Evolutionary conservation across 495 filamentous ascomycete genomes (phyloP).

Genomic region (Amphirosellinia nigrospora): DNA sequence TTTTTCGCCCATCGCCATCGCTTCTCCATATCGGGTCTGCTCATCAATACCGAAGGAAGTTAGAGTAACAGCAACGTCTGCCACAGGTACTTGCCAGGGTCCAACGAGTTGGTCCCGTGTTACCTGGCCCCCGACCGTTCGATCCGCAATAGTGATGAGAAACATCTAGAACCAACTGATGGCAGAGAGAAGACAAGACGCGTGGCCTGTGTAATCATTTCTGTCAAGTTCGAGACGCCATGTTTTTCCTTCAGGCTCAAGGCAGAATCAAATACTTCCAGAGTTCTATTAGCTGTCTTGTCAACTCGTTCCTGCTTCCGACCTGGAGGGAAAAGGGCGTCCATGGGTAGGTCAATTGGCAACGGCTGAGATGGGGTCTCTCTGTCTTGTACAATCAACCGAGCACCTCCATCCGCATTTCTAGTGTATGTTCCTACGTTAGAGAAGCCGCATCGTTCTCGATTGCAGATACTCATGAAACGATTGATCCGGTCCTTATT

Average conservation of each 20-base stretch:
- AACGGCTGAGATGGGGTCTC: conserved; percentile 71
- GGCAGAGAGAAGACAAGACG: conserved; percentile 83
- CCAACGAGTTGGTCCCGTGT: conserved; percentile 95
- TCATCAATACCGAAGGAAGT: conserved; percentile 72
- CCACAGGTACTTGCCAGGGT: conserved; percentile 93
- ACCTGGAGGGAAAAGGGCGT: conserved; percentile 88
- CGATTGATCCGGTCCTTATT: conserved; percentile 77
- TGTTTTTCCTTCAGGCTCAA: conserved; percentile 52
- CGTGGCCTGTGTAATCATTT: conserved; percentile 75
- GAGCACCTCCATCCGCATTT: conserved; percentile 65
- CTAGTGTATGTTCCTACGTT: conserved; percentile 81
- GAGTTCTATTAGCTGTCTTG: conserved; percentile 68
- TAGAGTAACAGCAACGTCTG: conserved; percentile 90
- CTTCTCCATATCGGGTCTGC: conserved; percentile 79
- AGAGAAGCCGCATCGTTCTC: conserved; percentile 93
- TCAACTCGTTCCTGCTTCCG: conserved; percentile 84
- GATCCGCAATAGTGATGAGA: conserved; percentile 94
- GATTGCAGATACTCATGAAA: conserved; percentile 79
- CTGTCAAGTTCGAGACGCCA: conserved; percentile 58
- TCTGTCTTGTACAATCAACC: conserved; percentile 79
- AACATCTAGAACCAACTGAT: conserved; percentile 91
- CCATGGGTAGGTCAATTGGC: conserved; percentile 91
- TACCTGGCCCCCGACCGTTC: conserved; percentile 87
- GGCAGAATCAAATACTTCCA: conserved; percentile 74
- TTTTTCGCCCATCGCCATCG: conserved; percentile 97